phyloP scores from a whole-genome alignment of 441 rosid genomes.

The Erodium texanum region DNA sequence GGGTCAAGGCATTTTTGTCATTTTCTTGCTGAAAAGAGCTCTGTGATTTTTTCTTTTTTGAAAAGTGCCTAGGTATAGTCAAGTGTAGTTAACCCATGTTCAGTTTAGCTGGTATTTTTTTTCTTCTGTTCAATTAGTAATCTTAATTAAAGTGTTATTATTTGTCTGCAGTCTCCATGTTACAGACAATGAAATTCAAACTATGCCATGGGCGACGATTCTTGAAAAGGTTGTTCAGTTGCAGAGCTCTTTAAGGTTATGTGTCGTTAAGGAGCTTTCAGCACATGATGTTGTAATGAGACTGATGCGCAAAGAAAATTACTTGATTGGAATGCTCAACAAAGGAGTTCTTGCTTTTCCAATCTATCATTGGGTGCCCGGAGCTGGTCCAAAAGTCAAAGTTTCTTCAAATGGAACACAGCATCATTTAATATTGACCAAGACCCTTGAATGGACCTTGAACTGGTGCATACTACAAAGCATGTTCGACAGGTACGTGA shows the following conservation, averaged over 20 bases:
- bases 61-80: too few species aligned
- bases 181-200: constrained; percentile 83
- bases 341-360: constrained; percentile 95
- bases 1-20: too few species aligned
- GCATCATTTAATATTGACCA: constrained; percentile 62
- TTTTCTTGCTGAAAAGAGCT: too few species aligned
- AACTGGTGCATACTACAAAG: constrained; percentile 98
- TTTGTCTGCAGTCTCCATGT: constrained; percentile 74
- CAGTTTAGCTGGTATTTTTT: too few species aligned
- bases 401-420: constrained; percentile 39
- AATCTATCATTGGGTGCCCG: constrained; percentile 77
- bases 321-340: constrained; percentile 94
- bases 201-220: constrained; percentile 89
- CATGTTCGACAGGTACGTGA: constrained; percentile 91
- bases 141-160: constrained; percentile 10
- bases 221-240: constrained; percentile 84
- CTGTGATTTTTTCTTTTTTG: too few species aligned
- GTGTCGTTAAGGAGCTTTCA: constrained; percentile 93
- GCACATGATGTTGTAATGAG: constrained; percentile 92
- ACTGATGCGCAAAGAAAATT: constrained; percentile 96
- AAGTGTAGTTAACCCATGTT: too few species aligned
- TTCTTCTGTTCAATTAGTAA: not conserved
- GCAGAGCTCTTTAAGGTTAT: constrained; percentile 70
- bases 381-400: constrained; percentile 77
- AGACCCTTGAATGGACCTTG: constrained; percentile 95